Evolutionary conservation across 2,329 filamentous ascomycete genomes (phyloP), one percentile per base, ranked within the genome.

Genomic region (Grosmannia clavigera): DNA sequence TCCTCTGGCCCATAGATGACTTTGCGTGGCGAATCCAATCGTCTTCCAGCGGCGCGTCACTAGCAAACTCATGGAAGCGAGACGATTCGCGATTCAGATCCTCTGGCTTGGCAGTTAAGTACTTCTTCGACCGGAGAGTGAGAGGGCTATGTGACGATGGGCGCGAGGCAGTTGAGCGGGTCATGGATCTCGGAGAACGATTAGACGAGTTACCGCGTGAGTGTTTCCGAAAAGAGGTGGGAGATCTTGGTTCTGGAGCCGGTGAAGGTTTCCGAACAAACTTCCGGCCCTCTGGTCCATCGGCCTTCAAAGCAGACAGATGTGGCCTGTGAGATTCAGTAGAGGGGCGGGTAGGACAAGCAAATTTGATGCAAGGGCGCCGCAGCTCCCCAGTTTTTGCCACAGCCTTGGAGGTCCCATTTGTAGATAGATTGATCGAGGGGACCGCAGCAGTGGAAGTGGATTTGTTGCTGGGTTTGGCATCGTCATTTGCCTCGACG

Each of bases 51-150:
- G 87, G 79, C 61, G 85, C 80, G 57, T 89, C 91, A 69, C 87
- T 91, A 52, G 90, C 92, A 70, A 97, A 97, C 68, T 96, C 92
- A 70, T 96, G 90, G 69, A 96, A 97, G 56, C 76, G 83, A 69
- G 75, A 84, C 31, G 78, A 77, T 64, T 86, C 81, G 50, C 75
- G 76, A 46, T 75, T 73, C 52, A 83, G 68, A 57, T 83, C 81
- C 43, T 69, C 74, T 5, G 75, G 75, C 61, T 77, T 73, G 19
- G 78, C 80, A 9, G 75, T 77, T 16, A 83, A 71, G 65, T 78
- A 83, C 64, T 76, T 79, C 63, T 72, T 74, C 35, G 70, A 68
- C 38, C 74, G 71, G 43, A 68, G 63, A 3, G 71, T 68, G 3
- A 70, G 69, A 3, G 74, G 74, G 59, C 72, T 76, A 58, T 70